phyloP scores from a whole-genome alignment of 208 protist species.

The Zelonia costaricensis region DNA sequence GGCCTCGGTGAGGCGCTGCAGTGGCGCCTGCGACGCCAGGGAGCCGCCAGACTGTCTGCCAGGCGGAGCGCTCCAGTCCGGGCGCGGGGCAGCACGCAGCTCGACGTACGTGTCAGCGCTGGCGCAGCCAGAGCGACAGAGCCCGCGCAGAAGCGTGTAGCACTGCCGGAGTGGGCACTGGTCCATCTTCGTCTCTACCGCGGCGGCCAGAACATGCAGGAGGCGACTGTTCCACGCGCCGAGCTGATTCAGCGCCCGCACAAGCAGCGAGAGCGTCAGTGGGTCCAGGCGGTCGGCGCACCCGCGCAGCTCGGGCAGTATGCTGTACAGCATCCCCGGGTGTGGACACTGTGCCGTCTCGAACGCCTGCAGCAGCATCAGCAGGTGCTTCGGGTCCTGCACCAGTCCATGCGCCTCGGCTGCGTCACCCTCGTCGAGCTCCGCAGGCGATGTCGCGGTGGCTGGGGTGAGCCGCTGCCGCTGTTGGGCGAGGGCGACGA shows the following conservation, averaged over 20 bases:
- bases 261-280: slow-evolving; percentile 73
- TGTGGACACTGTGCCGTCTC: slow-evolving; percentile 42
- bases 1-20: slow-evolving; percentile 46
- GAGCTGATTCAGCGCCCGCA: slow-evolving; percentile 62
- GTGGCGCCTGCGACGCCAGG: slow-evolving; percentile 31
- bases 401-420: not conserved
- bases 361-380: slow-evolving; percentile 86
- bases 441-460: not conserved
- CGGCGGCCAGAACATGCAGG: slow-evolving; percentile 36
- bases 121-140: slow-evolving; percentile 67
- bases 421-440: not conserved
- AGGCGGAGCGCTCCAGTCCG: slow-evolving; percentile 6
- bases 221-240: slow-evolving; percentile 76
- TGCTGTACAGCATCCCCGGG: slow-evolving; percentile 57
- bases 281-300: slow-evolving; percentile 51
- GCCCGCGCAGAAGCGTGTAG: slow-evolving; percentile 53
- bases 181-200: slow-evolving; percentile 37
- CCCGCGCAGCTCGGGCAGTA: slow-evolving; percentile 52
- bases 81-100: slow-evolving; percentile 8
- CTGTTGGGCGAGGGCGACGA: slow-evolving; percentile 14
- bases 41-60: slow-evolving; percentile 1
- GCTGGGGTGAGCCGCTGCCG: slow-evolving; percentile 2
- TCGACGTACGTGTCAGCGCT: slow-evolving; percentile 39
- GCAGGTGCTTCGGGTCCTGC: slow-evolving; percentile 54
- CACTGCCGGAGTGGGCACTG: slow-evolving; percentile 59